A percentile compares a stretch with the other conserved stretches of the same genome.
These are phyloP conservation scores for Cladosporium sp. DNA, from an alignment of 2,329 filamentous ascomycete species.

Conservation along the genomic window DNA sequence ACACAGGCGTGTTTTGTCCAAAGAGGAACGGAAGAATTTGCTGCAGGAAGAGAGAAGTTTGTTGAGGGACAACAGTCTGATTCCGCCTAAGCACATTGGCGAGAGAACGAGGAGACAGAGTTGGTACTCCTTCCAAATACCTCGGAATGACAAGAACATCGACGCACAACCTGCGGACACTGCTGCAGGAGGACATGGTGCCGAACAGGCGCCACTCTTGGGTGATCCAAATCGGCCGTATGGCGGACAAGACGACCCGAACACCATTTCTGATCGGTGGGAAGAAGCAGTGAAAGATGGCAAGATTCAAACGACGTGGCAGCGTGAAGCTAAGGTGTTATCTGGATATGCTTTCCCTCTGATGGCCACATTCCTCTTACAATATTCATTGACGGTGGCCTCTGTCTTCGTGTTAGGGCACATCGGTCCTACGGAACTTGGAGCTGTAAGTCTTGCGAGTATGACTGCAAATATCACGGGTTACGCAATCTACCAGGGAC, in stretches of 20 bases:
- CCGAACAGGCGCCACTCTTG: constrained; percentile 20
- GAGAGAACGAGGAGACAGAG: constrained; percentile 8
- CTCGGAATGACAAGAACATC: not conserved
- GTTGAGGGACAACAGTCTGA: constrained; percentile 54
- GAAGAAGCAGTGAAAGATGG: constrained; percentile 77
- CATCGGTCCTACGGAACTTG: constrained; percentile 43
- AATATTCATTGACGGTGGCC: constrained; percentile 43
- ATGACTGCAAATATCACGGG: constrained; percentile 46
- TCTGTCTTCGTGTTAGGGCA: constrained; percentile 44
- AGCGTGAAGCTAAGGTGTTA: constrained; percentile 79
- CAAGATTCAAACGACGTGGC: constrained; percentile 83
- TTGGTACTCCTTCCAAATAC: constrained; percentile 8
- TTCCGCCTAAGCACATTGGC: constrained; percentile 44
- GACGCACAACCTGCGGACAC: not conserved
- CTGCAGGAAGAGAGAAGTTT: constrained; percentile 54
- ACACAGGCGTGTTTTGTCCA: constrained; percentile 35
- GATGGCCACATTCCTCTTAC: constrained; percentile 42
- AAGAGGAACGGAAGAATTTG: constrained; percentile 46
- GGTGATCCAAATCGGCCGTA: constrained; percentile 34
- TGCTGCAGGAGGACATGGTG: not conserved
- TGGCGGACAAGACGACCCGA: constrained; percentile 44
- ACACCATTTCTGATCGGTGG: constrained; percentile 68
- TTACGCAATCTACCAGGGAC: constrained; percentile 48
- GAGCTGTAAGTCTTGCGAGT: constrained; percentile 41
- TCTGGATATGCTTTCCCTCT: constrained; percentile 38